Base-by-base conservation (phyloP, 1,139 yeast species). In the Hyphopichia burtonii region DNA sequence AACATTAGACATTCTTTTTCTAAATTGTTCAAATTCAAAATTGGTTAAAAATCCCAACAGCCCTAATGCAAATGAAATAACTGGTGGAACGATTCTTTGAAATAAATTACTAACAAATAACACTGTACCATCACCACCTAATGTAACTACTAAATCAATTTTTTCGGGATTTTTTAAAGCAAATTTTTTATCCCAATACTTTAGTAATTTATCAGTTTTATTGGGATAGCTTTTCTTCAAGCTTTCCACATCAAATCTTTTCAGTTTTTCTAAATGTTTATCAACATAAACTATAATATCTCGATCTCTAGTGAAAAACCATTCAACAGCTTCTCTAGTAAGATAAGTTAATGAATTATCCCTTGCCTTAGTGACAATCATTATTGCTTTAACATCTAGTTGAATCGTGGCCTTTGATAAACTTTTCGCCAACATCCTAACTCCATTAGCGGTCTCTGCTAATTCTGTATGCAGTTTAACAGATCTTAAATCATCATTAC, bases 111-210 rank as follows among this genome's bases (percentile, higher is more conserved):
- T 83, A 1, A 85, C 94, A 56, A 81, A 86, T 34, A 88, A 65
- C 7, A 88, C 96, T 0, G 96, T 88, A 23, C 96, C 96, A 56
- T 88, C 96, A 17, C 96, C 96, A 15, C 96, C 96, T 27, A 87
- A 62, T 0, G 96, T 86, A 22, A 88, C 73, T 6, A 86, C 89
- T 47, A 88, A 66, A 59, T 89, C 96, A 52, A 88, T 83, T 34
- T 69, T 62, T 39, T 83, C 83, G 0, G 86, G 83, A 41, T 76
- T 74, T 38, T 64, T 65, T 12, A 71, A 63, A 7, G 89, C 78
- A 47, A 82, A 68, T 23, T 72, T 69, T 42, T 80, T 77, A 41
- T 78, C 77, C 96, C 96, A 89, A 59, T 74, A 88, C 52, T 74
- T 75, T 38, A 88, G 63, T 40, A 75, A 65, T 6, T 62, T 55